Evolutionary conservation across 2,329 filamentous ascomycete species (phyloP).

Genomic region (Monilinia aucupariae): DNA sequence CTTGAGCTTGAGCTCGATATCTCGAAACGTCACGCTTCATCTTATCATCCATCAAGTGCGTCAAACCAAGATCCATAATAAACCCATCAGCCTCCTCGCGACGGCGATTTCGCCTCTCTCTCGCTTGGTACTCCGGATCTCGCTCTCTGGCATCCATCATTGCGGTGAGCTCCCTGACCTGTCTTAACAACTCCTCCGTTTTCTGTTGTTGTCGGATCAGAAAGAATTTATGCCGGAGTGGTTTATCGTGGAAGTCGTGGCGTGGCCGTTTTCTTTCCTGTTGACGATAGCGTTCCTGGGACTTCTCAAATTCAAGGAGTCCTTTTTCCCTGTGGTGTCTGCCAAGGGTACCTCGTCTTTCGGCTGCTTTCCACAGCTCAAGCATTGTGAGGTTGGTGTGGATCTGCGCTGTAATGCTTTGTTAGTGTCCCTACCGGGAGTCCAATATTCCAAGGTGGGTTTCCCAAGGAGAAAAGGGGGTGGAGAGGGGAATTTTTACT

Average conservation of each 20-base stretch:
- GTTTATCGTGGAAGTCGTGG: background rate
- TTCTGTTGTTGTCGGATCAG: background rate
- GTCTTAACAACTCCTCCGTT: background rate
- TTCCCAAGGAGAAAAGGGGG: no score
- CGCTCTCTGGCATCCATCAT: background rate
- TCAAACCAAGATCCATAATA: background rate
- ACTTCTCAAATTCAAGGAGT: background rate
- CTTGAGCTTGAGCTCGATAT: background rate
- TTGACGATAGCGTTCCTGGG: background rate
- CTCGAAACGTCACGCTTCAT: background rate
- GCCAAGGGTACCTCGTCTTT: background rate
- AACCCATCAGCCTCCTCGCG: background rate
- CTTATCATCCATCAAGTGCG: background rate
- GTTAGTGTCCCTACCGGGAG: background rate
- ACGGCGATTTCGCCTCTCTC: no score
- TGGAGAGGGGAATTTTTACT: background rate
- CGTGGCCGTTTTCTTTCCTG: background rate
- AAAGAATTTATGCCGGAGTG: background rate
- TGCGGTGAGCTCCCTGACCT: background rate
- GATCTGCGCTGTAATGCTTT: no score
- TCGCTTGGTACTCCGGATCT: background rate
- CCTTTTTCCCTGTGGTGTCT: background rate
- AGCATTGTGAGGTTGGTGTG: background rate
- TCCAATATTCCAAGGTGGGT: no score
- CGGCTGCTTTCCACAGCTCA: background rate